These are phyloP conservation scores for Chlorella vulgaris DNA, from an alignment of 139 green algal species.

Conservation along the genomic window DNA sequence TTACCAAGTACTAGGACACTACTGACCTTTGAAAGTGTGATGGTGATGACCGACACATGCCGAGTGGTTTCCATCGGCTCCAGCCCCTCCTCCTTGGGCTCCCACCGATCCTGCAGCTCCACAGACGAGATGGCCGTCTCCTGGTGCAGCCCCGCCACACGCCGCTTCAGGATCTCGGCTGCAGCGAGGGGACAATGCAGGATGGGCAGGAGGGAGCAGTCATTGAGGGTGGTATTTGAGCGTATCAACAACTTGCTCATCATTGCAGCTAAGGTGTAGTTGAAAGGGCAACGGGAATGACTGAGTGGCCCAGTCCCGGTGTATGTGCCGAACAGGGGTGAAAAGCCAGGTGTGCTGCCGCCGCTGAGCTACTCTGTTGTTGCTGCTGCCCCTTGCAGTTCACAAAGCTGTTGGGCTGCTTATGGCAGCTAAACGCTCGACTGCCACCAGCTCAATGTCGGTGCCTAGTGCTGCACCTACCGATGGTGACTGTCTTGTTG, in stretches of 20 bases:
- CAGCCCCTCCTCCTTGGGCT: slow-evolving; percentile 81
- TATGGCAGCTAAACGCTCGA: too few relatives aligned
- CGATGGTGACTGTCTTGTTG: slow-evolving; percentile 88
- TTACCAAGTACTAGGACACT: neutral
- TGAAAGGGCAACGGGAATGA: too few relatives aligned
- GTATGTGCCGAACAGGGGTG: too few relatives aligned
- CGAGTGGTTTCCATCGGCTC: slow-evolving; percentile 74
- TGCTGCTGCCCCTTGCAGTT: too few relatives aligned
- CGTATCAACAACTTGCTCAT: too few relatives aligned
- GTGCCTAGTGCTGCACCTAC: slow-evolving; percentile 29
- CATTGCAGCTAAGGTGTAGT: neutral
- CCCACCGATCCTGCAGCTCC: slow-evolving; percentile 68
- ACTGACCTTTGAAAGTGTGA: slow-evolving; percentile 70
- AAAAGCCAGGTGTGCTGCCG: too few relatives aligned
- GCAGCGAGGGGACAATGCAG: neutral
- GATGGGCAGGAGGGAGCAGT: too few relatives aligned
- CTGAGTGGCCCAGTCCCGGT: too few relatives aligned
- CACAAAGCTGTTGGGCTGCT: too few relatives aligned
- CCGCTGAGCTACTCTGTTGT: too few relatives aligned
- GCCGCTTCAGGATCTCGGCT: slow-evolving; percentile 92
- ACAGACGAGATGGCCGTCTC: slow-evolving; percentile 68
- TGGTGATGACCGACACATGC: slow-evolving; percentile 83
- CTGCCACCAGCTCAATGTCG: too few relatives aligned
- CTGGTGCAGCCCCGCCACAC: slow-evolving; percentile 85
- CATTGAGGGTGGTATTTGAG: too few relatives aligned